Evolutionary conservation across 257 asterid species (phyloP), one percentile per base, ranked within the genome.

Genomic region (Echium plantagineum): DNA sequence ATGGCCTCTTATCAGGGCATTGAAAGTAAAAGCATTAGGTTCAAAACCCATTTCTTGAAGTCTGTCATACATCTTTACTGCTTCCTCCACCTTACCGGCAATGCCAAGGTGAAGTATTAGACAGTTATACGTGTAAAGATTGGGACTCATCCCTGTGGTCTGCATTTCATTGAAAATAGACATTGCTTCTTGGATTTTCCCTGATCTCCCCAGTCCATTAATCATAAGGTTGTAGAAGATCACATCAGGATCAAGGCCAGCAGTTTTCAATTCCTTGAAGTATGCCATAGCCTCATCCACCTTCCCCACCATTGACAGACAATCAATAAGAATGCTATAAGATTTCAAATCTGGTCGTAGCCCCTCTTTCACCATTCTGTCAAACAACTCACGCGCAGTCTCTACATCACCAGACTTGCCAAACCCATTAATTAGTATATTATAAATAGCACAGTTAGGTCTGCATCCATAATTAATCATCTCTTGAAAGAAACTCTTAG

Each of bases 221-320:
- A 90, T 82, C 80, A 90, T 87, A 62, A 90, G 85, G 69, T 83
- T 90, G 83, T 81, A 90, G 62, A 89, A 82, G 31, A 90, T 69
- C 70, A 87, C 65, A 80, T 90, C 98, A 57, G 96, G 98, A 80
- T 85, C 96, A 31, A 87, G 81, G 61, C 98, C 98, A 57, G 83
- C 66, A 17, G 79, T 74, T 73, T 83, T 83, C 18, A 87, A 69
- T 69, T 87, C 96, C 74, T 85, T 85, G 48, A 90, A 90, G 78
- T 74, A 87, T 73, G 69, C 15, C 71, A 74, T 21, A n/a, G 96
- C 95, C 15, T 77, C 94, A 7, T 85, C 85, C 63, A 83, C 78
- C 61, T 72, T 79, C 22, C 89, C 86, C 9, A 71, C 63, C 72
- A 75, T 67, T 74, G 83, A 87, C 66, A 81, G 79, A 76, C 96